Evolutionary conservation across 164 flowering plant species (phyloP).

Genomic region (Protea cynaroides): DNA sequence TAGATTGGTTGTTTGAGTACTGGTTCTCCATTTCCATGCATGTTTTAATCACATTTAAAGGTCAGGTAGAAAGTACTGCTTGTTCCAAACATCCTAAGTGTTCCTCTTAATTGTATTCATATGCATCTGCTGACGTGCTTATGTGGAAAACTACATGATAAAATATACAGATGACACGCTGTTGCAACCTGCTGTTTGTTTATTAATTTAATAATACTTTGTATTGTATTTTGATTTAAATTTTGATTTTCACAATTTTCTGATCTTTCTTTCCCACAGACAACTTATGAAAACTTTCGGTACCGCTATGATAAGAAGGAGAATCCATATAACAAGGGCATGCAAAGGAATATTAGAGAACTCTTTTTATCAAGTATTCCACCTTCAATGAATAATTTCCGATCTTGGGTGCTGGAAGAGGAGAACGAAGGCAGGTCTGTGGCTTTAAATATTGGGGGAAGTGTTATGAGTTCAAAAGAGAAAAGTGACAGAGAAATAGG

Average conservation of each 20-base stretch:
- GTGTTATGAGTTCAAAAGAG: constrained; percentile 35
- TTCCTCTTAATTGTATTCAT: no score
- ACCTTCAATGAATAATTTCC: constrained; percentile 56
- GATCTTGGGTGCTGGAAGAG: constrained; percentile 44
- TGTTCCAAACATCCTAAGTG: no score
- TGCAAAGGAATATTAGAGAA: constrained; percentile 45
- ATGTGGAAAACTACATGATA: no score
- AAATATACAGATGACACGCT: no score
- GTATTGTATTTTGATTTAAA: no score
- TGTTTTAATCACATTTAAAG: no score
- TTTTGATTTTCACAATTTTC: neutral
- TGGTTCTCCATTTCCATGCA: no score
- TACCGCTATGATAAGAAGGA: constrained; percentile 85
- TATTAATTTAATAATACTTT: no score
- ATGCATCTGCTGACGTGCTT: no score
- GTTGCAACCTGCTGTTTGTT: no score
- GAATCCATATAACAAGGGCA: constrained; percentile 65
- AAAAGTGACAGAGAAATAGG: constrained; percentile 73
- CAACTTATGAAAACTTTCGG: constrained; percentile 93
- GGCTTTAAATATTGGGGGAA: constrained; percentile 27
- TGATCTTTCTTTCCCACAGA: constrained; percentile 35
- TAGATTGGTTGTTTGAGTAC: no score
- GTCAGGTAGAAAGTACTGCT: no score
- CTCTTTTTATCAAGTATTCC: constrained; percentile 49
- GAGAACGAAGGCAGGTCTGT: constrained; percentile 21